Base-by-base conservation (phyloP, 2,329 filamentous ascomycete genomes). In the Neopestalotiopsis rosae region DNA sequence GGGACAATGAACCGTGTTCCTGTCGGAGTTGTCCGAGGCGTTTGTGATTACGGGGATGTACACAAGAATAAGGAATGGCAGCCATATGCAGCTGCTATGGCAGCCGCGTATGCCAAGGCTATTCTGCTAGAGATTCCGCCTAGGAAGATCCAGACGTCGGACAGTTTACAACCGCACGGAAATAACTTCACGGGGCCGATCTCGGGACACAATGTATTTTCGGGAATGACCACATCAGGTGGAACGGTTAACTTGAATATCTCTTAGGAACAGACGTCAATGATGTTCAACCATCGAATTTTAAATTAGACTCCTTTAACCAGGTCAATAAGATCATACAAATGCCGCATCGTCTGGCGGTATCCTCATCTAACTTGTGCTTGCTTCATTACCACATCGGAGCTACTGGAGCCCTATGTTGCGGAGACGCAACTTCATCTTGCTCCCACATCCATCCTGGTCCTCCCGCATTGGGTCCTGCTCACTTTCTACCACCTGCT, bases 11-110 rank as follows among this genome's bases (percentile, higher is more conserved):
- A 80, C 24, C 69, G 69, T 5, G 76, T 81, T 32, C 75, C 78
- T 0, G 76, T 77, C 1, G 76, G 74, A 0, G 78, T 81, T 0
- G 75, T 81, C 5, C 73, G 76, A 38, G 78, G 77, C 0, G 77
- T 78, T 6, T 81, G 77, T 63, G 76, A 81, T 63, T 81, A 81
- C 34, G 78, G 66, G 0, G 78, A 81, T 63, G 64, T 69, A 28
- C 73, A 78, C 30, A 80, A 80, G 56, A 79, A 77, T 45, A 76
- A 79, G 52, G 68, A 73, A 1, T 81, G 78, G 79, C 76, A 80
- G n/a, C 76, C 75, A 1, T 81, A 79, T 66, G 79, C 79, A 0
- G 77, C 80, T 4, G 78, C 78, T 2, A 77, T 76, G 70, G 77
- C 78, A 32, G 76, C 76, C 0, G 73, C 77, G 1, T 79, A 76